Conservation (phyloP, 345 rosid species). For the Eucalyptus marginata region DNA sequence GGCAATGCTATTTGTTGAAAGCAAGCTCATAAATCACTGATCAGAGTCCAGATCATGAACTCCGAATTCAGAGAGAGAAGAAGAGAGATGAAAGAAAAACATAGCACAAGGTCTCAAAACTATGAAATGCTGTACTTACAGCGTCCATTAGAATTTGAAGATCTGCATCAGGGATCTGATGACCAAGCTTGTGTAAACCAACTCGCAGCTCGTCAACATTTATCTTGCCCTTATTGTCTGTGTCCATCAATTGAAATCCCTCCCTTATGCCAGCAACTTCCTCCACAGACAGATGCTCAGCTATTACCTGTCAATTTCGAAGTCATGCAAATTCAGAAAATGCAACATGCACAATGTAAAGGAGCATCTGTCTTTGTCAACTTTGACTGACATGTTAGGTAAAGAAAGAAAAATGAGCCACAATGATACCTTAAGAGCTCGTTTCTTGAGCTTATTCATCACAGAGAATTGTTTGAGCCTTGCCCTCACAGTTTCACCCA, state of each 20-base stretch:
- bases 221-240: conserved; percentile 67
- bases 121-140: conserved; percentile 28
- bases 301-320: conserved; percentile 51
- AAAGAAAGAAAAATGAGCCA: neutral
- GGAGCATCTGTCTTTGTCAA: neutral
- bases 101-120: neutral
- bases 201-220: conserved; percentile 66
- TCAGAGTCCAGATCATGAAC: neutral
- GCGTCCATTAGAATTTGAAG: conserved; percentile 95
- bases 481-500: conserved; percentile 94
- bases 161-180: conserved; percentile 61
- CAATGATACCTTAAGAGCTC: conserved; percentile 81
- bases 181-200: conserved; percentile 82
- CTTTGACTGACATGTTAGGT: neutral
- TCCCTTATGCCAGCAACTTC: conserved; percentile 95
- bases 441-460: conserved; percentile 98
- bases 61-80: neutral
- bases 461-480: conserved; percentile 92
- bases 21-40: neutral
- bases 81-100: neutral
- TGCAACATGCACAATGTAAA: neutral
- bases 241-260: conserved; percentile 80
- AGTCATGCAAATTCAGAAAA: neutral
- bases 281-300: conserved; percentile 89
- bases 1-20: neutral